phyloP scores from a whole-genome alignment of 441 rosid species.

The Manihot esculenta region DNA sequence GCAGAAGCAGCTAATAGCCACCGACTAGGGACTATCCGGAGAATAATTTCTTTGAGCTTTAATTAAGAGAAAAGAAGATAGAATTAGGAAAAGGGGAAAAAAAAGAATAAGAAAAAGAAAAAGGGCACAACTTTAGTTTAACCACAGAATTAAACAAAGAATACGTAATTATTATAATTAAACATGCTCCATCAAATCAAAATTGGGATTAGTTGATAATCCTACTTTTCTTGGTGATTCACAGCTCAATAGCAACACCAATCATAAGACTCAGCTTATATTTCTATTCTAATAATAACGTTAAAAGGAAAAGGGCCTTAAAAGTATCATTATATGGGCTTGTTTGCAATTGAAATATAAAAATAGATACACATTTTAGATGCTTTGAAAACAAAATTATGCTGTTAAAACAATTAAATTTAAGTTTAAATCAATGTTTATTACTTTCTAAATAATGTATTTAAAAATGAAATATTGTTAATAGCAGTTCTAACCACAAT shows the following conservation, averaged over 20 bases:
- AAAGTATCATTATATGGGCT: too few species aligned
- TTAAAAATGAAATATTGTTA: too few species aligned
- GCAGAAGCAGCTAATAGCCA: slow-evolving; percentile 8
- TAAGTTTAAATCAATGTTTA: too few species aligned
- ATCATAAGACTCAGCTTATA: slow-evolving; percentile 24
- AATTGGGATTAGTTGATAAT: neutral
- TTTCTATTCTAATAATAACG: neutral
- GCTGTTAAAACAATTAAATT: too few species aligned
- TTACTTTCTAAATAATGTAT: too few species aligned
- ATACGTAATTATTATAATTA: neutral
- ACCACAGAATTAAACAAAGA: slow-evolving; percentile 5
- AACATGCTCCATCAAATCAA: slow-evolving; percentile 17
- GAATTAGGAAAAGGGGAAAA: neutral
- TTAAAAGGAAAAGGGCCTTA: neutral
- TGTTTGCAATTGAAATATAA: too few species aligned
- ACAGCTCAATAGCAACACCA: slow-evolving; percentile 31
- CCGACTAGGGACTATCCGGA: neutral
- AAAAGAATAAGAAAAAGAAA: neutral
- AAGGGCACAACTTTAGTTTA: neutral
- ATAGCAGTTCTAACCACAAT: too few species aligned
- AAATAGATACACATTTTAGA: too few species aligned
- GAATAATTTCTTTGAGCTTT: neutral
- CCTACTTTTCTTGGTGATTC: slow-evolving; percentile 30
- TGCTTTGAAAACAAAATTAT: too few species aligned
- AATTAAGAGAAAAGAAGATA: too few species aligned